phyloP scores from a whole-genome alignment of 306 rosid genomes.

The Prunus mongolica region DNA sequence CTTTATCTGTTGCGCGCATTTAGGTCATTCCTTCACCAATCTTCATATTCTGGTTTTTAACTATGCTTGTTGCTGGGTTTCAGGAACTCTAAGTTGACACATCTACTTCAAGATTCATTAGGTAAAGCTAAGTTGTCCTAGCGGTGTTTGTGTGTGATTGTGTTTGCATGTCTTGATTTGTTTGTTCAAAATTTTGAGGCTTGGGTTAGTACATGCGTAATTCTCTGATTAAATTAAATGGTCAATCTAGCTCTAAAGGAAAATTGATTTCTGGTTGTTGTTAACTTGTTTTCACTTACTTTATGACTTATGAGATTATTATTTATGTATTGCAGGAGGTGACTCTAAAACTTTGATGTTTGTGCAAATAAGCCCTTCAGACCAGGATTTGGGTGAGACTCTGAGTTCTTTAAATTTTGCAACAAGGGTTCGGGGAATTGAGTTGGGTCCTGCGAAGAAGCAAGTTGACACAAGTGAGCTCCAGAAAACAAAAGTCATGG shows the following conservation, averaged over 20 bases:
- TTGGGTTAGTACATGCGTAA: not conserved
- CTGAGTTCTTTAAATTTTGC: conserved; percentile 82
- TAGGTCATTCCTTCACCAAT: not conserved
- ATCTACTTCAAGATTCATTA: conserved; percentile 90
- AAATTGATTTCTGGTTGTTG: not conserved
- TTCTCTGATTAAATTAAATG: not conserved
- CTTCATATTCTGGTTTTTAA: conserved; percentile 10
- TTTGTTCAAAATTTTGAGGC: conserved; percentile 3
- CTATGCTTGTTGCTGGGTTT: conserved; percentile 25
- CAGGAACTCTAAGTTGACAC: conserved; percentile 93
- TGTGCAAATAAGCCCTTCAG: conserved; percentile 90
- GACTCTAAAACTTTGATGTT: conserved; percentile 86
- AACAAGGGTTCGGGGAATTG: conserved; percentile 81
- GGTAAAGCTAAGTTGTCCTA: conserved; percentile 35
- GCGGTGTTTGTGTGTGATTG: not conserved
- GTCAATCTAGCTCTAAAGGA: not conserved
- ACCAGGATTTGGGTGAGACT: conserved; percentile 79
- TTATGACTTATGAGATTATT: conserved; percentile 1
- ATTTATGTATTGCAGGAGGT: conserved; percentile 52
- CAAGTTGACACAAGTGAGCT: conserved; percentile 75
- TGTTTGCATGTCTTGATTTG: not conserved
- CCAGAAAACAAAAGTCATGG: conserved; percentile 54
- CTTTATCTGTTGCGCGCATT: conserved; percentile 11
- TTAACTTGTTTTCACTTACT: not conserved
- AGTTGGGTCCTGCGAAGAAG: conserved; percentile 82